Evolutionary conservation across 345 rosid species (phyloP), one percentile per base, ranked within the genome.

Genomic region (Cochlearia excelsa): DNA sequence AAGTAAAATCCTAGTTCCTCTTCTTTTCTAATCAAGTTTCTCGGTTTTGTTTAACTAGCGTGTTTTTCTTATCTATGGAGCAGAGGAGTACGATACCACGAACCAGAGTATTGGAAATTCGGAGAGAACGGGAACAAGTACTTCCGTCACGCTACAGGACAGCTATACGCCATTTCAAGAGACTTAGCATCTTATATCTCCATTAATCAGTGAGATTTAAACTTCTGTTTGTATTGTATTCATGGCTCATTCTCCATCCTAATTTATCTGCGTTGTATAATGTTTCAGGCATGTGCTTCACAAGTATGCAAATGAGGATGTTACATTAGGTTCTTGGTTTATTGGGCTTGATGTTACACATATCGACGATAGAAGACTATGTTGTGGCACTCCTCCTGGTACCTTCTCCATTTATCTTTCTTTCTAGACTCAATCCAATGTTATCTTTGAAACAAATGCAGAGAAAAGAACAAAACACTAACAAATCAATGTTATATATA

Each of bases 321-420:
- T 93, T 52, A 85, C 99, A 9, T 42, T 93, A 27, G 97, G 99
- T 61, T 79, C 99, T 29, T 93, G 99, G 99, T 87, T 93, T 75
- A 89, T 93, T 41, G 99, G 99, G 11, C 97, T 89, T 59, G 97
- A 93, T 39, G 97, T 93, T 0, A 90, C 82, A 47, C 96, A 89
- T 54, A 81, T 93, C 26, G 99, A 93, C 57, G 99, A 93, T 42
- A 76, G 97, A 67, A 89, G 95, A 60, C 83, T 93, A 38, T 93
- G 99, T 69, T 93, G 99, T 54, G 97, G 90, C 41, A 87, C 96
- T 51, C 82, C 94, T 51, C 87, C 85, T 26, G 99, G 97, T 93
- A 80, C 65, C 5, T 45, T 64, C 44, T 54, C 2, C 1, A 30
- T 61, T 60, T 59, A 52, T 51, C 42, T 7, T 62, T 3, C 27